Evolutionary conservation across 768 basidiomycete genomes (phyloP), one percentile per base, ranked within the genome.

Genomic region (Leucosporidium yakuticum): DNA sequence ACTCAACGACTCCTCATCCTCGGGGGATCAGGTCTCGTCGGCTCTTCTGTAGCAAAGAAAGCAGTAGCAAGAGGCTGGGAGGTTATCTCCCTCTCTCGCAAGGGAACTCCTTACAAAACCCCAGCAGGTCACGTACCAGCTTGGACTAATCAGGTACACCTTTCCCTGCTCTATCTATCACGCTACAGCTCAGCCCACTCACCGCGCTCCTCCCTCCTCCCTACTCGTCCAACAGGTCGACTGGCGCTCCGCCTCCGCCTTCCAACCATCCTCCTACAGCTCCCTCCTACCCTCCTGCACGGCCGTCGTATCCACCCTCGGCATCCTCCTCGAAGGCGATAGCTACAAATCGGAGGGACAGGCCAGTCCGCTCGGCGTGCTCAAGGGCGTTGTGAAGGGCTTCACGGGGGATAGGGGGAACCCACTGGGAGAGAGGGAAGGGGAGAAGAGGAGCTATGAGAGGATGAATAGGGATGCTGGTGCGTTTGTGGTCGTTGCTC

Each of bases 1-100:
- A 11, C 51, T 17, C 27, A n/a, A 44, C 34, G 14, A 64, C 83
- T 97, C 48, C 85, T 97, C n/a, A 91, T 99, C 51, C 85, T 98
- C 2, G 96, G 96, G n/a, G 96, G 96, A 55, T 96, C 96, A 81
- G 96, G 96, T 8, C 98, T 96, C 81, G 86, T 99, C 75, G 95
- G 96, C 61, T 97, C 96, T 32, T 89, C 93, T 5, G 85, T 99
- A 36, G 97, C 94, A 80, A 88, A 84, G 76, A 84, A 86, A n/a
- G 94, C 92, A 29, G 82, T 97, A 27, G 83, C 86, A 49, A 85
- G 85, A 60, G 95, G 95, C 3, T 84, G 91, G 79, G 83, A 87
- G 69, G 96, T 98, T 29, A 88, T 88, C 11, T 93, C 91, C 78
- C 84, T 99, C 75, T 93, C 91, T 90, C 91, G 55, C 17, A 91